Percentiles rank a stretch among this genome's conserved stretches.
Conservation (phyloP, 2,329 filamentous ascomycete genomes). For the Gyromitra esculenta region DNA sequence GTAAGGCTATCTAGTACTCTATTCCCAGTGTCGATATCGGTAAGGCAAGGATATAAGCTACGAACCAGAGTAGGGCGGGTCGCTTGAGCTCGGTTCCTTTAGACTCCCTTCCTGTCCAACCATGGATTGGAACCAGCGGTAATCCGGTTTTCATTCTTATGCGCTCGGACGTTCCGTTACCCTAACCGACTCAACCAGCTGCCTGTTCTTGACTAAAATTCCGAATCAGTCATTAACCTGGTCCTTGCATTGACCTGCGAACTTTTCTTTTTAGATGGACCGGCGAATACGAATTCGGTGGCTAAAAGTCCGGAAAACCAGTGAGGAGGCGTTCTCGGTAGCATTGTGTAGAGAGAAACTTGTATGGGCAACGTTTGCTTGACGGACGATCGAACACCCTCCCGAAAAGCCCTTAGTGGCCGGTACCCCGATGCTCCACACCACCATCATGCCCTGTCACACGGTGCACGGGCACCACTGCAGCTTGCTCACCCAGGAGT, state of each 20-base stretch:
- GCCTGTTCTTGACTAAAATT: conserved; percentile 48
- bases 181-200: conserved; percentile 51
- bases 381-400: conserved; percentile 47
- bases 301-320: conserved; percentile 51
- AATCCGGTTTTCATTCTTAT: conserved; percentile 52
- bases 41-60: conserved; percentile 48
- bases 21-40: conserved; percentile 43
- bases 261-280: conserved; percentile 33
- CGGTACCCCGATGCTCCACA: conserved; percentile 51
- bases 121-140: conserved; percentile 53
- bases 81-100: conserved; percentile 53
- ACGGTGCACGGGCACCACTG: conserved; percentile 52
- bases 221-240: conserved; percentile 51
- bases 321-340: conserved; percentile 32
- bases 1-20: conserved; percentile 45
- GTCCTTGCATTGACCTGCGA: conserved; percentile 48
- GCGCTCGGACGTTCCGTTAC: conserved; percentile 47
- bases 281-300: conserved; percentile 49
- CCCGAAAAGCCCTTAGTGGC: conserved; percentile 48
- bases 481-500: conserved; percentile 51
- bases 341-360: conserved; percentile 42
- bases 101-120: conserved; percentile 51
- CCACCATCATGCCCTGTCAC: conserved; percentile 52
- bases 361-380: conserved; percentile 44
- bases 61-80: conserved; percentile 51